phyloP scores from a whole-genome alignment of 768 basidiomycete genomes.

The Dacryopinax primogenitus region DNA sequence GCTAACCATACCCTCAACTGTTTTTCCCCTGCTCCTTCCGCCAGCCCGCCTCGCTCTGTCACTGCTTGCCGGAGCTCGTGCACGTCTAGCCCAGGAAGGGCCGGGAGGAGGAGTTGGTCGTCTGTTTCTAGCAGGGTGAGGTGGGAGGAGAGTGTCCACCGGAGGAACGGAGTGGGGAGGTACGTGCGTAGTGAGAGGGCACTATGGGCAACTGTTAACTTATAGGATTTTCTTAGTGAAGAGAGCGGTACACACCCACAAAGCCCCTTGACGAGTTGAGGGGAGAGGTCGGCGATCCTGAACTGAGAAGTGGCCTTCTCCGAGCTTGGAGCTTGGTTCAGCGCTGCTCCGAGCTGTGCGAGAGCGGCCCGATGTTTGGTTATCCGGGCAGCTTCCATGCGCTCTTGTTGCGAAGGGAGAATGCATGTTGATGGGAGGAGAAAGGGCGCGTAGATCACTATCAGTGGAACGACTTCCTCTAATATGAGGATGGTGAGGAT shows the following conservation, averaged over 20 bases:
- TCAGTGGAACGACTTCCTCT: conserved; percentile 71
- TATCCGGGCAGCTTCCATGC: conserved; percentile 36
- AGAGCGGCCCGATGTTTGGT: not conserved
- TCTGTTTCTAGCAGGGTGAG: not conserved
- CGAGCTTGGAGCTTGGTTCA: not conserved
- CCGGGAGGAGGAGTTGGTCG: not conserved
- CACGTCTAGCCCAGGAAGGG: not conserved
- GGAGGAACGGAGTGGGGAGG: not conserved
- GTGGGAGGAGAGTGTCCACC: not conserved
- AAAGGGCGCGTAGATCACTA: conserved; percentile 73
- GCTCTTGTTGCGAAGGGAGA: conserved; percentile 61
- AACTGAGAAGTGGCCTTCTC: not conserved
- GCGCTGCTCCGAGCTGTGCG: not conserved
- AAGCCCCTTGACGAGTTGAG: not conserved
- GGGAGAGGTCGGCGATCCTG: not conserved
- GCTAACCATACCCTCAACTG: not conserved
- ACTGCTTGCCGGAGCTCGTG: conserved; percentile 2
- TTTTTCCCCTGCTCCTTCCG: not conserved
- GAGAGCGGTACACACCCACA: not conserved
- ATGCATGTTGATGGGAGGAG: conserved; percentile 80
- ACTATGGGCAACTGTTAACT: not conserved
- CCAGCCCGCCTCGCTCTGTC: not conserved
- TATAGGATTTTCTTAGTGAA: not conserved
- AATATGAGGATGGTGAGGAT: conserved; percentile 56
- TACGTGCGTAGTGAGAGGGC: not conserved